phyloP scores from a whole-genome alignment of 108 stramenopile species.

The Fragilaria crotonensis region DNA sequence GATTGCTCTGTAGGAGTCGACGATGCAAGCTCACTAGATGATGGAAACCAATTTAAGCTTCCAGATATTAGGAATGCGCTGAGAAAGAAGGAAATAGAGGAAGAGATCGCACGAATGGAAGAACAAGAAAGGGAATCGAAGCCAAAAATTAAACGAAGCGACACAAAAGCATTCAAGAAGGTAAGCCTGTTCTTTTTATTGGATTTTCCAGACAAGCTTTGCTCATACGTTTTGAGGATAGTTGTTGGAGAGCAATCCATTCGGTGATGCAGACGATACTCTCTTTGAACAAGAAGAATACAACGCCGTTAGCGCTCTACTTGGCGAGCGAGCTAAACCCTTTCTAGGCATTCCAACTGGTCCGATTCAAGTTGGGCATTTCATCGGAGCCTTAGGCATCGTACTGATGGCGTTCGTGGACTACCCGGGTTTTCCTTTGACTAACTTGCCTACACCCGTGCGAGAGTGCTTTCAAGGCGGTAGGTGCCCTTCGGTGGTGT shows the following conservation, averaged over 20 bases:
- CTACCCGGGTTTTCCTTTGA: conserved; percentile 87
- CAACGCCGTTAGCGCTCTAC: conserved; percentile 63
- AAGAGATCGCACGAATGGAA: conserved; percentile 13
- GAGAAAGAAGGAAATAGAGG: conserved; percentile 35
- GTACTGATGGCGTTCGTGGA: conserved; percentile 78
- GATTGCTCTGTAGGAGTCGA: too few relatives aligned
- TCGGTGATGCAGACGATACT: conserved; percentile 72
- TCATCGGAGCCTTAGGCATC: conserved; percentile 74
- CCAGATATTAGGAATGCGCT: conserved; percentile 34
- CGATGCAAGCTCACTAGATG: not conserved
- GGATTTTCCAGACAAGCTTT: not conserved
- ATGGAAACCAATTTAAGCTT: not conserved
- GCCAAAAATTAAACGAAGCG: conserved; percentile 58
- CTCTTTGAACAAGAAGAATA: conserved; percentile 81
- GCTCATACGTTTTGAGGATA: conserved; percentile 3
- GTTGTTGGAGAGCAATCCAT: conserved; percentile 67
- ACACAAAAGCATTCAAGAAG: conserved; percentile 44
- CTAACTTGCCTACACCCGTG: conserved; percentile 71
- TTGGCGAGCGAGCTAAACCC: conserved; percentile 60
- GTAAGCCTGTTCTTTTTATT: conserved; percentile 24
- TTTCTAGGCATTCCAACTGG: conserved; percentile 80
- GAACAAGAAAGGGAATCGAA: conserved; percentile 26
- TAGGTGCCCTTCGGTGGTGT: conserved; percentile 35
- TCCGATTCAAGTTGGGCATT: conserved; percentile 81
- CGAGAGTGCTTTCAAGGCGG: conserved; percentile 75